Base-by-base conservation (phyloP, 2,329 filamentous ascomycete genomes). In the Ascochyta koolunga region DNA sequence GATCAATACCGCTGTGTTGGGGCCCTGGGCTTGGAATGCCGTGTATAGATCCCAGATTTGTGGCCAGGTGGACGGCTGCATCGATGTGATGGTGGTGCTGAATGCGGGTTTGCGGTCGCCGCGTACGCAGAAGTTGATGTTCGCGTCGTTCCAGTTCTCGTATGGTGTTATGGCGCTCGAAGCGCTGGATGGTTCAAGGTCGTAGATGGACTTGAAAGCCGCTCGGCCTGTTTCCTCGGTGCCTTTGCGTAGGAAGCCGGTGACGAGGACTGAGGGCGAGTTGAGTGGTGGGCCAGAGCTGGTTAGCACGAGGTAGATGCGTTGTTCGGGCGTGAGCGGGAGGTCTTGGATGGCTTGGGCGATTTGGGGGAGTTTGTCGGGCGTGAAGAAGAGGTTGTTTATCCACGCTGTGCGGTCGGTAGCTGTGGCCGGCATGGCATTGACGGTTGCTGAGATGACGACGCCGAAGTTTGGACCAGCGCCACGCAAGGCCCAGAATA, bases 21-120 rank as follows among this genome's bases (percentile, higher is more conserved):
- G 62, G 1, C 70, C 73, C 48, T 72, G 66, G 18, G 64, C 56
- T 50, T 75, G 67, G 61, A 79, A 80, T 1, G 49, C 59, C 19
- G 54, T 65, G 57, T 76, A 79, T 24, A 74, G 58, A 39, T 77
- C 63, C 74, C 75, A 79, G 27, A 78, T 65, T 21, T 68, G 56
- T 5, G 68, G 70, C 76, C 77, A 79, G n/a, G 68, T 70, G 0
- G 62, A 32, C 0, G 76, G 62, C 27, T 69, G 62, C 70, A 79
- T 69, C 16, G 54, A 64, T 7, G 64, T 66, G 38, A 78, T 62
- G 5, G 67, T 69, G 1, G 69, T 69, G 46, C 66, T 69, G 56
- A 70, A 78, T 5, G 73, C 66, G 1, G 77, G 76, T 59, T 79
- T 79, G 39, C 76, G 74, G 1, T 62, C 75, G 7, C 72, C 76